Evolutionary conservation across 2,329 filamentous ascomycete genomes (phyloP), one percentile per base, ranked within the genome.

Genomic region (Colletotrichum cordylinicola): DNA sequence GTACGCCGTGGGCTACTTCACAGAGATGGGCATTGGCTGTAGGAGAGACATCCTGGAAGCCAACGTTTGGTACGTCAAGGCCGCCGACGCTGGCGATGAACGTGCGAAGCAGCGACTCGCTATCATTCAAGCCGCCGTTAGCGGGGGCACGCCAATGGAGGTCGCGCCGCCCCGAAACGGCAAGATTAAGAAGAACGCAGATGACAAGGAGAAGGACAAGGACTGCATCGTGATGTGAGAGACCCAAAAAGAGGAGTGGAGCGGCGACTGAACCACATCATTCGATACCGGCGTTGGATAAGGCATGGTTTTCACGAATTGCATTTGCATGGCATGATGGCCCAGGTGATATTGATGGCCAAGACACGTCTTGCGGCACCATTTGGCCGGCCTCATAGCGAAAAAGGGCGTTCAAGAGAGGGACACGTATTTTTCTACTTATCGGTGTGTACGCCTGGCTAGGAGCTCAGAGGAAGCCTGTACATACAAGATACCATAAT

Each of bases 21-120:
- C 96, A 7, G 97, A 99, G 84, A 98, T 98, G 95, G 97, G 97
- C 77, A 98, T 99, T 80, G 97, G 97, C 66, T 98, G 96, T 84
- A 94, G 96, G 48, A 93, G 95, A 65, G 97, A 99, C 83, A 93
- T 96, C n/a, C 90, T 99, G 58, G 96, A 98, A 84, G 96, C 97
- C 79, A 99, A 99, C 82, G 95, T 98, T 37, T 98, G 96, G 96
- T 99, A 99, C 83, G 96, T 99, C 79, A 95, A 95, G 84, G 97
- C 97, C 7, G 96, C 97, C 18, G 96, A 98, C 79, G 92, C 95
- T 66, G 97, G 96, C 62, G 96, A 98, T 81, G 95, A 97, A 80
- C 92, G 96, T 74, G 97, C 97, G 67, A 96, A 94, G 84, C 94
- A 97, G 81, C 92, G 97, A 31, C 89, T 99, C 69, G 92, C 94